A percentile compares a stretch with the other conserved stretches of the same genome.
These are phyloP conservation scores for Pterocarpus santalinus DNA, from an alignment of 306 rosid species.

Conservation along the genomic window DNA sequence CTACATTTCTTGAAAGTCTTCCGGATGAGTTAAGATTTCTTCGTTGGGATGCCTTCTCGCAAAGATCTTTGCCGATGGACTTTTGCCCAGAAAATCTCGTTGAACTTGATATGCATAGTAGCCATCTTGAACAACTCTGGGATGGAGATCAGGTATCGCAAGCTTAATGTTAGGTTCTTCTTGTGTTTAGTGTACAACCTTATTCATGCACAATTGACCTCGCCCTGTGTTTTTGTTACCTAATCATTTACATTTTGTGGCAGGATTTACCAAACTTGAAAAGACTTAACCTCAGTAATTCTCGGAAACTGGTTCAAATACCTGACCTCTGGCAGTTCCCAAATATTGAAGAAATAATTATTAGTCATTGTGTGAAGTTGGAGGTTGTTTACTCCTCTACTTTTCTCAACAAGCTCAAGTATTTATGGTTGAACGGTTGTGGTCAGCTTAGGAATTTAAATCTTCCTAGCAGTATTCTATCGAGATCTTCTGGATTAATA, in stretches of 20 bases:
- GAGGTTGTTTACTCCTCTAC: slow-evolving; percentile 25
- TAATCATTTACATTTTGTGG: not conserved
- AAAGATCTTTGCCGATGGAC: not conserved
- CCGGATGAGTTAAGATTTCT: slow-evolving; percentile 30
- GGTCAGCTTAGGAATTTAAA: not conserved
- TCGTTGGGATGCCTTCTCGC: slow-evolving; percentile 39
- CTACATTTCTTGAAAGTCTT: not conserved
- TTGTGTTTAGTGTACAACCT: not conserved
- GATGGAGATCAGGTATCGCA: slow-evolving; percentile 31
- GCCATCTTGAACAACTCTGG: slow-evolving; percentile 42
- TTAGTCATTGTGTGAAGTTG: slow-evolving; percentile 9
- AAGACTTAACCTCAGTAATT: slow-evolving; percentile 24
- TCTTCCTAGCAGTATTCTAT: slow-evolving; percentile 40
- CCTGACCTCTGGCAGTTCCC: slow-evolving; percentile 36
- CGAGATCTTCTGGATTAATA: slow-evolving; percentile 15
- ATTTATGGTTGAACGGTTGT: slow-evolving; percentile 33
- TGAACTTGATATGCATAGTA: not conserved
- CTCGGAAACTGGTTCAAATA: not conserved
- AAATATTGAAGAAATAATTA: slow-evolving; percentile 47
- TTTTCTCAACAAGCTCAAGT: slow-evolving; percentile 41
- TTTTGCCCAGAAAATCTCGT: slow-evolving; percentile 32
- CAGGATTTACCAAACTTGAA: slow-evolving; percentile 45
- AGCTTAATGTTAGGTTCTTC: not conserved
- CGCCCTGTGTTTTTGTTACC: not conserved
- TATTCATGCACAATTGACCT: not conserved